Conservation (phyloP, 352 stramenopile genomes). For the Globisporangium camurandrum region DNA sequence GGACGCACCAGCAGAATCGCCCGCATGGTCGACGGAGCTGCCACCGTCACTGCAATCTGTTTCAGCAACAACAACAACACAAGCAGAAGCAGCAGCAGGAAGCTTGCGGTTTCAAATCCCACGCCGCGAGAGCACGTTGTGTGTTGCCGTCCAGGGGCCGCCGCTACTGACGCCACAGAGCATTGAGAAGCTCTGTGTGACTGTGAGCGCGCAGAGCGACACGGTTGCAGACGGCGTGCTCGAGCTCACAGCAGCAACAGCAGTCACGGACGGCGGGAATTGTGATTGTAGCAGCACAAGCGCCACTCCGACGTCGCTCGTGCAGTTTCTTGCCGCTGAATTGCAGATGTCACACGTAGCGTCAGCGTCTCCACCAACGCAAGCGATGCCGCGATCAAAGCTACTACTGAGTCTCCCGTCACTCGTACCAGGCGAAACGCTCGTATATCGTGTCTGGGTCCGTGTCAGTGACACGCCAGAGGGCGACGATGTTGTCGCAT, state of each 20-base stretch:
- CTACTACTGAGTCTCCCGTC: slow-evolving; percentile 19
- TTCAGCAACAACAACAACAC: no score
- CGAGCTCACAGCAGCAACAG: slow-evolving; percentile 33
- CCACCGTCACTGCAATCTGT: no score
- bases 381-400: slow-evolving; percentile 2
- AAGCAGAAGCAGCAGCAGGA: not conserved
- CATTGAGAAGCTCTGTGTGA: slow-evolving; percentile 34
- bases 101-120: slow-evolving; percentile 15
- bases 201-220: slow-evolving; percentile 39
- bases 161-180: slow-evolving; percentile 38
- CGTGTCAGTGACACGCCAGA: slow-evolving; percentile 4
- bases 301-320: not conserved
- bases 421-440: slow-evolving; percentile 10
- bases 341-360: not conserved
- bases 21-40: no score
- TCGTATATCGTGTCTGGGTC: slow-evolving; percentile 22
- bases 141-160: slow-evolving; percentile 34
- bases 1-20: no score
- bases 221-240: slow-evolving; percentile 34
- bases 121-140: slow-evolving; percentile 42
- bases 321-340: slow-evolving; percentile 9
- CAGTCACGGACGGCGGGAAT: slow-evolving; percentile 1
- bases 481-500: slow-evolving; percentile 7
- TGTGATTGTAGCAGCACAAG: no score
- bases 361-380: not conserved